phyloP scores from a whole-genome alignment of 106 monocot species.

The Triglochin maritima region DNA sequence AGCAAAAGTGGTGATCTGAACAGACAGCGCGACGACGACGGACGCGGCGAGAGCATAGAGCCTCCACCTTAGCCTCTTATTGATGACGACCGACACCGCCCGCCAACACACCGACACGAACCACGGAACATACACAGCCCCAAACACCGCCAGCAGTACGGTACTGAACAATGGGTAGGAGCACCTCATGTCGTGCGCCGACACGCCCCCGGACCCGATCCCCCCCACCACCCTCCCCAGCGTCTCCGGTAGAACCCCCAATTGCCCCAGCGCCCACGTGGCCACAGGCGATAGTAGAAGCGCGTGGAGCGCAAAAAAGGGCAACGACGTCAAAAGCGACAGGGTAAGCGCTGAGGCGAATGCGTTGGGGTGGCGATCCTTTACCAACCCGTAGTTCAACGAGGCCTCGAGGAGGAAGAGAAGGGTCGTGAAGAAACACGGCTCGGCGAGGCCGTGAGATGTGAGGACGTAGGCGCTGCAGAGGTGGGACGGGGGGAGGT shows the following conservation, averaged over 20 bases:
- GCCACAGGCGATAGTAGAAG: slow-evolving; percentile 13
- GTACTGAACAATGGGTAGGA: slow-evolving; percentile 29
- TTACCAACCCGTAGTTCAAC: slow-evolving; percentile 4
- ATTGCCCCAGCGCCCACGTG: neutral
- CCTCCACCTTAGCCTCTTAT: slow-evolving; percentile 23
- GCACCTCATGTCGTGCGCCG: slow-evolving; percentile 6
- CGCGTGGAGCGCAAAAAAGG: slow-evolving; percentile 15
- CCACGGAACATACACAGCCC: slow-evolving; percentile 30
- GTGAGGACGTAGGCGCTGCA: slow-evolving; percentile 17
- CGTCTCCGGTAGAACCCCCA: slow-evolving; percentile 8
- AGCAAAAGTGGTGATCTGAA: slow-evolving; percentile 27
- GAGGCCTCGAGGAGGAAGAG: slow-evolving; percentile 40
- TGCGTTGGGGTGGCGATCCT: slow-evolving; percentile 2
- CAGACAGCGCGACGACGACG: slow-evolving; percentile 23
- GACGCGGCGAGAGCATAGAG: slow-evolving; percentile 23
- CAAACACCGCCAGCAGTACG: slow-evolving; percentile 17
- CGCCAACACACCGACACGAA: slow-evolving; percentile 30
- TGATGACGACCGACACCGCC: slow-evolving; percentile 33
- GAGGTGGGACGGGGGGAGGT: neutral
- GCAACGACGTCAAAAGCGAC: slow-evolving; percentile 13
- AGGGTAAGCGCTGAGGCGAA: slow-evolving; percentile 9
- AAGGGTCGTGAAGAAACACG: slow-evolving; percentile 34
- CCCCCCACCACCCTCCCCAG: slow-evolving; percentile 2
- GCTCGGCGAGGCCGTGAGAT: slow-evolving; percentile 29
- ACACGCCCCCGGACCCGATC: neutral